Evolutionary conservation across 2,329 filamentous ascomycete genomes (phyloP), one percentile per base, ranked within the genome.

Genomic region (Paecilomyces dactylethromorphus): DNA sequence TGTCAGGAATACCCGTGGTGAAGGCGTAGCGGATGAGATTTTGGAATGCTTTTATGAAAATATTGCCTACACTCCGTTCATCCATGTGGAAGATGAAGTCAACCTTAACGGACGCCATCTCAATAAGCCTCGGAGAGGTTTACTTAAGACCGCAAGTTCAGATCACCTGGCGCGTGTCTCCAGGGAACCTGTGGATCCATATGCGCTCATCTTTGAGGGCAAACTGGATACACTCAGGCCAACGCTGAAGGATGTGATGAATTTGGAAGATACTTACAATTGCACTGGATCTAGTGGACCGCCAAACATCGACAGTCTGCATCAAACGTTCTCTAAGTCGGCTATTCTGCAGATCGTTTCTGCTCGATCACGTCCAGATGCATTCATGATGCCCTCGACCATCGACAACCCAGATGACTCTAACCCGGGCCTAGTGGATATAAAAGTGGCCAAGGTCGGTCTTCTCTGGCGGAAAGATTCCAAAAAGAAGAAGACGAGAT

Each of bases 21-120:
- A 97, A 71, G 91, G 91, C 13, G 90, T 97, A n/a, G 90, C 90
- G 56, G 90, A 95, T 64, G 93, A 97, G 64, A 90, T 97, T 50
- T 80, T 97, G 13, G 92, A 92, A 68, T 97, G 93, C 71, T 95
- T 99, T 71, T 99, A 97, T 76, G 94, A 99, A 78, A 99, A 99
- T 71, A 96, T 99, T 65, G 90, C 89, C 59, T 99, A 99, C 72
- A 99, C 94, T 1, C 94, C 94, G 1, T 99, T 99, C 71, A 97
- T 99, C 65, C 92, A 96, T 69, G 92, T 97, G 53, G 94, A 99
- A 73, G 92, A 96, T 69, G 92, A 96, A 66, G 81, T 91, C 60
- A 91, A 89, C 66, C 52, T 71, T 18, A 87, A 86, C 58, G 88
- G 92, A 59, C 87, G 89, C 54, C 84, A 89, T 35, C 79, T 88